A percentile compares a stretch with the other conserved stretches of the same genome.
phyloP scores from a whole-genome alignment of 2,329 filamentous ascomycete genomes.

The Claviceps citrina region DNA sequence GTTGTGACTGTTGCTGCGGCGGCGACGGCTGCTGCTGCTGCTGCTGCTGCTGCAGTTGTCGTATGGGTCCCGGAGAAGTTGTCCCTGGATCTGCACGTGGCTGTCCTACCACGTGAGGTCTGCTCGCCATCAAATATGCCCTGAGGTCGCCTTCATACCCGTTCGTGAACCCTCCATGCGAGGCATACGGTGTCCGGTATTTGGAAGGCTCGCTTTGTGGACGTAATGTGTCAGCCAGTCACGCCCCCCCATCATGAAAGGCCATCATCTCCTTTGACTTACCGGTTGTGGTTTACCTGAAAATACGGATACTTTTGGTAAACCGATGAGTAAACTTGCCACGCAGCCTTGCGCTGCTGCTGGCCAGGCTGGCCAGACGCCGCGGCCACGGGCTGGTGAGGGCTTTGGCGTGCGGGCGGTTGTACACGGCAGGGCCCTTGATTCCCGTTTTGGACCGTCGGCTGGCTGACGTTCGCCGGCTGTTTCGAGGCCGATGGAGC shows the following conservation, averaged over 20 bases:
- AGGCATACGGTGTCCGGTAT: constrained; percentile 45
- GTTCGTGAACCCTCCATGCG: constrained; percentile 43
- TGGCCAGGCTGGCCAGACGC: constrained; percentile 4
- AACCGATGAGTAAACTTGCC: constrained; percentile 24
- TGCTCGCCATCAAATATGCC: constrained; percentile 26
- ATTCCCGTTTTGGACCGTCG: not conserved
- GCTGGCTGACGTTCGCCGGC: not conserved
- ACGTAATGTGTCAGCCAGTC: constrained; percentile 10
- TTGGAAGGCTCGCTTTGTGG: constrained; percentile 32
- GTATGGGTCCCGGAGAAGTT: not conserved
- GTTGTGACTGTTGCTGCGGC: not conserved
- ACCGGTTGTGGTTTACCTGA: constrained; percentile 45
- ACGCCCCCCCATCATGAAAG: too few relatives aligned
- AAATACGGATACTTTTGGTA: constrained; percentile 43
- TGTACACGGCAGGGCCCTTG: not conserved
- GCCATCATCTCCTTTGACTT: too few relatives aligned
- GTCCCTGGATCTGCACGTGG: not conserved
- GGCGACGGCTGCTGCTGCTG: not conserved
- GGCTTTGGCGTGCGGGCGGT: constrained; percentile 2
- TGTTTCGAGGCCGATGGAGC: not conserved
- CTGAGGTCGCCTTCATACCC: constrained; percentile 40
- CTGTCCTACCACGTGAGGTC: constrained; percentile 14
- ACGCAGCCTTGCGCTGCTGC: constrained; percentile 16
- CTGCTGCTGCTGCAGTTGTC: not conserved
- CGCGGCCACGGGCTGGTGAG: not conserved